Conservation (phyloP, 2,329 filamentous ascomycete species). For the Pseudopithomyces maydicus region DNA sequence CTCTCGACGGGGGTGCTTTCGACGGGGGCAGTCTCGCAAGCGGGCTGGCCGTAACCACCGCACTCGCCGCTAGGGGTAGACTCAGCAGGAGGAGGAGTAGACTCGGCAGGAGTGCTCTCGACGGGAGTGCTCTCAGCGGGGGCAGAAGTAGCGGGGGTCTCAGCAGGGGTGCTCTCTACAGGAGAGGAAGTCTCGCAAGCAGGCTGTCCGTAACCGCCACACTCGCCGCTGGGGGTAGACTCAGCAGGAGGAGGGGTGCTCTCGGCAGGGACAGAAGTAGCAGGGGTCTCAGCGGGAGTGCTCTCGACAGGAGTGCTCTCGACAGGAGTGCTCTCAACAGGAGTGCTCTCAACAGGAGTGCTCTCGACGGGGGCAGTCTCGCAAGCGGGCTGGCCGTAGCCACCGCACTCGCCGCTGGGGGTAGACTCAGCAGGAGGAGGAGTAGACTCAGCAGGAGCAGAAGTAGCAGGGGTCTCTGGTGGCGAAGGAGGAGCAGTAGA, state of each 20-base stretch:
- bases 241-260: slow-evolving; percentile 9
- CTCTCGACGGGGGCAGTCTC: slow-evolving; percentile 5
- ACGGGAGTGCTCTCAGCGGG: neutral
- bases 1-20: slow-evolving; percentile 9
- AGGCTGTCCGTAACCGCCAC: slow-evolving; percentile 10
- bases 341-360: neutral
- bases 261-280: slow-evolving; percentile 14
- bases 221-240: slow-evolving; percentile 7
- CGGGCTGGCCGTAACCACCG: slow-evolving; percentile 10
- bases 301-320: neutral
- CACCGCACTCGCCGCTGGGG: slow-evolving; percentile 11
- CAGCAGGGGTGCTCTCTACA: slow-evolving; percentile 12
- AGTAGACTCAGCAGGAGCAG: neutral
- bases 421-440: neutral
- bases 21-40: slow-evolving; percentile 11
- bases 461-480: neutral
- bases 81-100: neutral
- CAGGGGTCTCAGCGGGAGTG: neutral
- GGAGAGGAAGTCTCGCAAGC: slow-evolving; percentile 15
- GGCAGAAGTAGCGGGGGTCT: slow-evolving; percentile 14
- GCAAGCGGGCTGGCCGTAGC: slow-evolving; percentile 11
- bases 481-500: slow-evolving; percentile 5
- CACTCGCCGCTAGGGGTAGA: slow-evolving; percentile 10
- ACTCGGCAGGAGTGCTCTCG: slow-evolving; percentile 3
- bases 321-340: neutral